phyloP scores from a whole-genome alignment of 1,284 basidiomycete species.

The Trametes hirsuta region DNA sequence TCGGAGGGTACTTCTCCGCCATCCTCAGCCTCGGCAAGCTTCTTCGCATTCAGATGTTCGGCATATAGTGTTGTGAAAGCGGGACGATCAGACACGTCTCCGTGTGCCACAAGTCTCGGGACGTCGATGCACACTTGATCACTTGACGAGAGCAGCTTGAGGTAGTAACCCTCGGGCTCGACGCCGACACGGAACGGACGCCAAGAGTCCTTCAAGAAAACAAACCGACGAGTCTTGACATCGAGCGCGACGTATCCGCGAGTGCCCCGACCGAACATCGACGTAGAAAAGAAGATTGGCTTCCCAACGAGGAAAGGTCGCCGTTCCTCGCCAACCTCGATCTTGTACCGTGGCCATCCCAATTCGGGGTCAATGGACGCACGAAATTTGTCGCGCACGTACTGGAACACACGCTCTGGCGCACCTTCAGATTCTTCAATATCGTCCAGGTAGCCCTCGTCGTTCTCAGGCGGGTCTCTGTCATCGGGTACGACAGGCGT shows the following conservation, averaged over 20 bases:
- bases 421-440: neutral
- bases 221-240: neutral
- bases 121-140: neutral
- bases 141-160: neutral
- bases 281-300: neutral
- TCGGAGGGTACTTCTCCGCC: too few species aligned
- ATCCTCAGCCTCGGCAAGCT: neutral
- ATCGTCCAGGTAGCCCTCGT: neutral
- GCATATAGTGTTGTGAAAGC: neutral
- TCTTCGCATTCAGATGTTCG: neutral
- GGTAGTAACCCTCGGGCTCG: neutral
- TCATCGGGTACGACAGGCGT: neutral
- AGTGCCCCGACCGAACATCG: conserved; percentile 5
- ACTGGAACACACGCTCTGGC: neutral
- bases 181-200: neutral
- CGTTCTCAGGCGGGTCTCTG: too few species aligned
- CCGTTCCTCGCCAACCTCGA: neutral
- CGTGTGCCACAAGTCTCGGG: conserved; percentile 2
- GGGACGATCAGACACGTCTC: neutral
- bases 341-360: neutral
- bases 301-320: conserved; percentile 3
- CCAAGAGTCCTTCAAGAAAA: conserved; percentile 17
- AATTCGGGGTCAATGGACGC: neutral
- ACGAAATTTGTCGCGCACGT: conserved; percentile 1
- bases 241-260: conserved; percentile 8